A percentile compares a stretch with the other conserved stretches of the same genome.
phyloP scores from a whole-genome alignment of 2,329 filamentous ascomycete species.

The Epichloe sibirici region DNA sequence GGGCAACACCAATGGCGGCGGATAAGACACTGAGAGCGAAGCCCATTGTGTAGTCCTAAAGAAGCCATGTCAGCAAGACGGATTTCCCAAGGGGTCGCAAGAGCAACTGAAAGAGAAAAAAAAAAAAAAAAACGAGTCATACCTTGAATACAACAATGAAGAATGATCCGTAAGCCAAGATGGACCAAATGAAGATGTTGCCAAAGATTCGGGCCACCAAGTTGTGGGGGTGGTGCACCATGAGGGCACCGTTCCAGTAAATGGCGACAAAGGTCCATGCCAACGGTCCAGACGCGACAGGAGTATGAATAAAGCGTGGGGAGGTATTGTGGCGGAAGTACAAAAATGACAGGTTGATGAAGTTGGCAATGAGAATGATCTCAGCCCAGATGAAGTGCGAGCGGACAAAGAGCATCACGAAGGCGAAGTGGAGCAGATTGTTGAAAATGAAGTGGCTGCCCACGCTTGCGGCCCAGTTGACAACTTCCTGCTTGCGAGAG shows the following conservation, averaged over 20 bases:
- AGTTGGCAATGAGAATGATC: slow-evolving; percentile 65
- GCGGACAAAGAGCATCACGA: slow-evolving; percentile 72
- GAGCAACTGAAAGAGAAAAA: not conserved
- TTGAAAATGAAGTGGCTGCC: slow-evolving; percentile 76
- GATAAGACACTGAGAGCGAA: slow-evolving; percentile 64
- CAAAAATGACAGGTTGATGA: slow-evolving; percentile 63
- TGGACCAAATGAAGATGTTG: slow-evolving; percentile 80
- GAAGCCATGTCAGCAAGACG: not conserved
- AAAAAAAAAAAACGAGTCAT: slow-evolving; percentile 9
- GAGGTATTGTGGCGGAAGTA: slow-evolving; percentile 71
- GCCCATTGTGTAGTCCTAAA: slow-evolving; percentile 61
- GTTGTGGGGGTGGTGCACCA: slow-evolving; percentile 54
- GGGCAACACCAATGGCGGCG: slow-evolving; percentile 64
- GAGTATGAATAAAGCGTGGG: slow-evolving; percentile 62
- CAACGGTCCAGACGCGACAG: slow-evolving; percentile 64
- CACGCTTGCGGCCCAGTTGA: slow-evolving; percentile 61
- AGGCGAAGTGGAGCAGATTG: slow-evolving; percentile 73
- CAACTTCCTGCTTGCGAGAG: slow-evolving; percentile 47
- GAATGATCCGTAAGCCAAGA: slow-evolving; percentile 63
- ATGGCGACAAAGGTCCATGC: slow-evolving; percentile 77
- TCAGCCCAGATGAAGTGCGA: slow-evolving; percentile 65
- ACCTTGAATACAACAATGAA: slow-evolving; percentile 66
- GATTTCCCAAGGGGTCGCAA: not conserved
- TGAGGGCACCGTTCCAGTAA: slow-evolving; percentile 81
- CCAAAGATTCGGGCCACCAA: slow-evolving; percentile 66